These are phyloP conservation scores for Jackrogersella minutella DNA, from an alignment of 495 filamentous ascomycete species.

Conservation along the genomic window DNA sequence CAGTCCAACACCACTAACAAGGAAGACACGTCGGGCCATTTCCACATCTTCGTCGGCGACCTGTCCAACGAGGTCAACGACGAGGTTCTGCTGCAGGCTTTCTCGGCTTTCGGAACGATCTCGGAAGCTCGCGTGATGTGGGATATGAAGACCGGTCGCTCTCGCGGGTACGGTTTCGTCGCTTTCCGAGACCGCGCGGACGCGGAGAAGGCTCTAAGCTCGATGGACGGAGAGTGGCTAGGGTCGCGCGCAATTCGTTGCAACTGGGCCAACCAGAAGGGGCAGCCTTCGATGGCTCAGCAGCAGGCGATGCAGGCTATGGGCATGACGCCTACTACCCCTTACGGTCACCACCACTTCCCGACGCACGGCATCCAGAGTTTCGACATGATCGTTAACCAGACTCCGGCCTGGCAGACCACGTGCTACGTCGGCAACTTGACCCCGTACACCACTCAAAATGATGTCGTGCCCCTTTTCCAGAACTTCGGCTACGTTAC, in stretches of 20 bases:
- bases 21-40: constrained; percentile 98
- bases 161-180: constrained; percentile 97
- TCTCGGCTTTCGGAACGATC: constrained; percentile 94
- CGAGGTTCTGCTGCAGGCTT: constrained; percentile 91
- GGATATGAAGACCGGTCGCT: constrained; percentile 99
- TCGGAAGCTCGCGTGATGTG: constrained; percentile 99
- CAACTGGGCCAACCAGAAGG: constrained; percentile 99
- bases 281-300: constrained; percentile 96
- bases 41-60: constrained; percentile 99
- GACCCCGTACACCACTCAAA: constrained; percentile 96
- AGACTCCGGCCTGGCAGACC: constrained; percentile 99
- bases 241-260: constrained; percentile 97
- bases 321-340: constrained; percentile 98
- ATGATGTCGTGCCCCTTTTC: constrained; percentile 94
- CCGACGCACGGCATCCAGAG: constrained; percentile 95
- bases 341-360: constrained; percentile 97
- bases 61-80: constrained; percentile 99
- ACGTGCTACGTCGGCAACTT: constrained; percentile 98
- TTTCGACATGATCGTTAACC: constrained; percentile 96
- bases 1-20: constrained; percentile 95
- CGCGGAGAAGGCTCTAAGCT: constrained; percentile 93
- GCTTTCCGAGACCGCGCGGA: constrained; percentile 95
- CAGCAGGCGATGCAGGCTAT: constrained; percentile 96
- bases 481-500: constrained; percentile 98
- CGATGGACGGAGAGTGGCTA: constrained; percentile 99